phyloP scores from a whole-genome alignment of 345 rosid genomes.

The Sisymbrium irio region DNA sequence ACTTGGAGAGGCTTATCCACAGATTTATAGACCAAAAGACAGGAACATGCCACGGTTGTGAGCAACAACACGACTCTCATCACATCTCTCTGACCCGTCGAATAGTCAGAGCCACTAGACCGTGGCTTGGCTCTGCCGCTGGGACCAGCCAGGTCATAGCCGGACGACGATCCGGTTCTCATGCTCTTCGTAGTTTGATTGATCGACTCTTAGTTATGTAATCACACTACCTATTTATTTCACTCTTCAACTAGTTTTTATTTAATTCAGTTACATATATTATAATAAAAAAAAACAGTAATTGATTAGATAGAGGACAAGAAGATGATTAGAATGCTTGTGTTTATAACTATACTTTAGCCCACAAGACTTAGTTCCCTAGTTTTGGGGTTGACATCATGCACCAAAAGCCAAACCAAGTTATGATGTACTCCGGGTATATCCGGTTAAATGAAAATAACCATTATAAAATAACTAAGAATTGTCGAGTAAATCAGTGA shows the following conservation, averaged over 20 bases:
- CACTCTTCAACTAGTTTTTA: background rate
- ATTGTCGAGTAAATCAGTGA: background rate
- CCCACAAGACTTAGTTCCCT: background rate
- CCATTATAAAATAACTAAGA: background rate
- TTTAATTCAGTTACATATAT: background rate
- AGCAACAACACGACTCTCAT: background rate
- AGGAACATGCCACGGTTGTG: conserved; percentile 8
- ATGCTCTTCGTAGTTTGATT: conserved; percentile 2
- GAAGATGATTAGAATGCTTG: background rate
- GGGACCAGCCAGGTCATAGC: background rate
- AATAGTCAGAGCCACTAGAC: background rate
- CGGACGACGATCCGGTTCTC: background rate
- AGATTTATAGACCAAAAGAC: conserved; percentile 15
- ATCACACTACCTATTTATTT: background rate
- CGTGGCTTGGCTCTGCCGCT: background rate
- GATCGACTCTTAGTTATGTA: background rate
- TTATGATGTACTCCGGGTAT: too few species aligned
- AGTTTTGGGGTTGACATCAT: background rate
- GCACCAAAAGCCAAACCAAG: background rate
- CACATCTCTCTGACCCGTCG: background rate
- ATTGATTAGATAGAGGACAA: background rate
- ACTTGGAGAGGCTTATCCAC: conserved; percentile 18
- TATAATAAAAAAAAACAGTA: background rate
- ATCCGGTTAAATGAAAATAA: background rate
- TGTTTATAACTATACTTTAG: background rate